Evolutionary conservation across 441 rosid species (phyloP), one percentile per base, ranked within the genome.

Genomic region (Pelargonium australe): DNA sequence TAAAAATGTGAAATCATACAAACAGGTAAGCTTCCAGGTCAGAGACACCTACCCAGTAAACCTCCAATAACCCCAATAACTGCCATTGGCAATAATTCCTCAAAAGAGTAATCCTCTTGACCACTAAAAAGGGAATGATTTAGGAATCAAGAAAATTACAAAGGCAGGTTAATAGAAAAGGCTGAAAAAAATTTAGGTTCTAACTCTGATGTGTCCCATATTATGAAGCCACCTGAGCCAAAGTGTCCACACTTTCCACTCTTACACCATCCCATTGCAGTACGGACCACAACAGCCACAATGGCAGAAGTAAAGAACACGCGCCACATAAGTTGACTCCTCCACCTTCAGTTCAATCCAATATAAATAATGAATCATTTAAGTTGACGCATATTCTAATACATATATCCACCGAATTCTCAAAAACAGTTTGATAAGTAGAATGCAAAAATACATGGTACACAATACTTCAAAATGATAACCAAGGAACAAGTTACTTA

Each of bases 271-370:
- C 95, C 96, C 97, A 95, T 95, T 64, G 97, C 94, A 75, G 88
- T 83, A 72, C 98, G 94, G 31, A 95, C 98, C 61, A 95, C 99
- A 81, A 95, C 98, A 65, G 98, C 99, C 69, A 95, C 99, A 63
- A 95, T 78, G 17, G 99, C 99, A 60, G 99, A 90, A 72, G 98
- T 95, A 75, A 95, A 95, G 83, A 95, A 95, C 75, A 92, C 98
- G 76, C 98, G 93, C 99, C 98, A 92, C 97, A 95, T 90, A 66
- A 95, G 98, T 79, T 92, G 97, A 84, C 99, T 92, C 81, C 94
- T 85, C 99, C 99, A 95, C 98, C 99, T 95, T 83, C 75, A 78
- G 19, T 25, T 72, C 57, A 61, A 83, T 16, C 14, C 43, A 73
- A 63, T 20, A 67, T 31, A 78, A 69, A 75, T n/a, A 0, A 62